Percentiles rank a stretch among this genome's conserved stretches.
Conservation (phyloP, 352 stramenopile species). For the Globisporangium okanoganense region DNA sequence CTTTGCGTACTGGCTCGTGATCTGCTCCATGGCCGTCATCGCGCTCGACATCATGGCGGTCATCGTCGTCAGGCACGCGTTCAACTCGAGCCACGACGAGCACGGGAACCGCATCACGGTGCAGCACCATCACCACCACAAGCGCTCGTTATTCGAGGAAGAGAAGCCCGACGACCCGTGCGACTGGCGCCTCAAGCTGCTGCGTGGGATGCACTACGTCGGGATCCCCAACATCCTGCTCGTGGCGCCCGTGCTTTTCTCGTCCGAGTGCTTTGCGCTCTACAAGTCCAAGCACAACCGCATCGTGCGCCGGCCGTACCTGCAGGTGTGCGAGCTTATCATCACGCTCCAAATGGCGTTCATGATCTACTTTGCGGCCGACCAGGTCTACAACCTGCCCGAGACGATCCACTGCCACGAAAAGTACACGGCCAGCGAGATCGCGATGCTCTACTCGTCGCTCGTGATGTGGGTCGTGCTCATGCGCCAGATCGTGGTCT, state of each 20-base stretch:
- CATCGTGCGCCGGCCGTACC: conserved; percentile 60
- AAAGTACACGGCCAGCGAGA: conserved; percentile 25
- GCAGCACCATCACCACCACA: background rate
- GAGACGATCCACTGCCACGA: conserved; percentile 44
- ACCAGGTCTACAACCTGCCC: conserved; percentile 39
- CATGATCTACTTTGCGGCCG: conserved; percentile 52
- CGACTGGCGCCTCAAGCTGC: conserved; percentile 33
- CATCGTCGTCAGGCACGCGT: conserved; percentile 29
- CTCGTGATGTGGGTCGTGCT: conserved; percentile 52
- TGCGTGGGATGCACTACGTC: conserved; percentile 47
- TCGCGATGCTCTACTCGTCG: conserved; percentile 58
- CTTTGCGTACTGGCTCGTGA: conserved; percentile 66
- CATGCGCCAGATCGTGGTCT: conserved; percentile 60
- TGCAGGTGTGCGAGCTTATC: conserved; percentile 68
- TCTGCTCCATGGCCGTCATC: conserved; percentile 46
- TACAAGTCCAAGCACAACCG: conserved; percentile 49
- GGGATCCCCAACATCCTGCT: conserved; percentile 54
- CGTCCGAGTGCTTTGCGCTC: conserved; percentile 38
- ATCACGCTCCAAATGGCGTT: conserved; percentile 47
- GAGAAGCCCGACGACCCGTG: conserved; percentile 12
- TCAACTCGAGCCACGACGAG: conserved; percentile 19
- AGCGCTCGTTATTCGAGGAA: background rate
- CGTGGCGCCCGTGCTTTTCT: conserved; percentile 54
- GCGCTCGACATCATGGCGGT: conserved; percentile 39
- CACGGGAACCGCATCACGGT: background rate